Base-by-base conservation (phyloP, 2,329 filamentous ascomycete species). In the Didymellaceae sp. region DNA sequence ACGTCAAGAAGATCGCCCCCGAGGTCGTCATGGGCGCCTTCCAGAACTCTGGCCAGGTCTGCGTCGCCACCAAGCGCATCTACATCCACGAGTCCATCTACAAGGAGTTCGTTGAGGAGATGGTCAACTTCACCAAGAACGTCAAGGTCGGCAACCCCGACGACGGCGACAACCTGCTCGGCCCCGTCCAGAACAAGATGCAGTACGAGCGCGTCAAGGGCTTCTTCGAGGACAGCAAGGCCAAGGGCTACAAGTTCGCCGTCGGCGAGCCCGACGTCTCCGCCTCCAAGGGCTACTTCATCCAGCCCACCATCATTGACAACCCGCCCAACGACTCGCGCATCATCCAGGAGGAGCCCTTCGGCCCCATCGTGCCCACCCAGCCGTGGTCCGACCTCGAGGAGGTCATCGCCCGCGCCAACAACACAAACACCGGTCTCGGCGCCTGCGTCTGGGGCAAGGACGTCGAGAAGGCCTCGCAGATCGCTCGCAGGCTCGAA, bases 301-400 rank as follows among this genome's bases (percentile, higher is more conserved):
- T 87, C 58, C 69, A 79, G 32, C 84, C 85, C 0, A 84, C 83
- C 1, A 83, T 87, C 55, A 79, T 86, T 21, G 76, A 80, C 38
- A 81, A 82, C 59, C 83, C 83, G 16, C 79, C 82, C 0, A 82
- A 85, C 59, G 74, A 80, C 41, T 80, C 82, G 2, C 73, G 78
- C 30, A 76, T 86, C 25, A 82, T 86, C 22, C 71, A 75, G 26
- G 84, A 86, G 59, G 84, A 87, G 66, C 81, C 83, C 6, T 87
- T 86, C 59, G 84, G 81, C 18, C 86, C 87, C 0, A 84, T 89
- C 20, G 77, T 88, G 1, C 86, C 86, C 0, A 74, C 88, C 13
- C 66, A 88, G 51, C 80, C 78, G n/a, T 90, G 85, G 84, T 76
- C 74, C 0, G 77, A 81, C 21, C 85, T 89, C 53, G 70, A 69